Evolutionary conservation across 371 early-diverging fungal genomes (phyloP).

Genomic region (Mortierella sp.): DNA sequence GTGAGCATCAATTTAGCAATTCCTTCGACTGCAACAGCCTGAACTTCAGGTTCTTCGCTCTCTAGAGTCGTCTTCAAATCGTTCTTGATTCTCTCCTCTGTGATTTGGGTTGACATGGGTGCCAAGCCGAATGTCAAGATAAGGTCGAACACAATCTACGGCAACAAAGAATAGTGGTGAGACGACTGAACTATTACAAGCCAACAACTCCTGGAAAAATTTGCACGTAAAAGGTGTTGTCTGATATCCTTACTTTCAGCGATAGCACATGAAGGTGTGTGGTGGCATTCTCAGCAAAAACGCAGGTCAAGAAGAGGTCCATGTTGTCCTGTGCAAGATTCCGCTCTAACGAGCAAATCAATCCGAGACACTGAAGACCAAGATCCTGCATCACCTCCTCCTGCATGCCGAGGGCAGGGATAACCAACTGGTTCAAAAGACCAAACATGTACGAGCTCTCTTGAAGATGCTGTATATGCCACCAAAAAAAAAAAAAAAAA

Average conservation of each 20-base stretch:
- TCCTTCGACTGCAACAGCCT: conserved; percentile 74
- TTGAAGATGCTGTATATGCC: conserved; percentile 60
- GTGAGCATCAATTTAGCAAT: conserved; percentile 78
- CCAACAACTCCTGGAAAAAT: conserved; percentile 48
- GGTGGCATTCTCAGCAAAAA: conserved; percentile 56
- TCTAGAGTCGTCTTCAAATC: conserved; percentile 61
- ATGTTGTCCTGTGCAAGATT: conserved; percentile 49
- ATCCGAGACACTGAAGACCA: conserved; percentile 86
- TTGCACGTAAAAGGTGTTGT: conserved; percentile 41
- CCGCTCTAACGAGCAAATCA: conserved; percentile 80
- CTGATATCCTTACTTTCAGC: conserved; percentile 24
- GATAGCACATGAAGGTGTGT: conserved; percentile 32
- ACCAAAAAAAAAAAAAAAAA: neutral
- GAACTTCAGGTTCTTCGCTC: conserved; percentile 63
- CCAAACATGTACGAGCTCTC: conserved; percentile 87
- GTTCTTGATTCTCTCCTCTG: conserved; percentile 41
- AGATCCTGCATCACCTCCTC: conserved; percentile 80
- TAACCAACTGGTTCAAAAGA: conserved; percentile 83
- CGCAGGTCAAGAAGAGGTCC: conserved; percentile 55
- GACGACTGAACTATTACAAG: neutral
- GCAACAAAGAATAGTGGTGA: neutral
- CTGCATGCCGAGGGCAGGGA: conserved; percentile 82
- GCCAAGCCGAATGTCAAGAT: conserved; percentile 69
- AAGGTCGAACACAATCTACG: conserved; percentile 76
- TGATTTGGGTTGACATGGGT: conserved; percentile 59